These are phyloP conservation scores for Prunus mume DNA, from an alignment of 306 rosid genomes.

Conservation along the genomic window DNA sequence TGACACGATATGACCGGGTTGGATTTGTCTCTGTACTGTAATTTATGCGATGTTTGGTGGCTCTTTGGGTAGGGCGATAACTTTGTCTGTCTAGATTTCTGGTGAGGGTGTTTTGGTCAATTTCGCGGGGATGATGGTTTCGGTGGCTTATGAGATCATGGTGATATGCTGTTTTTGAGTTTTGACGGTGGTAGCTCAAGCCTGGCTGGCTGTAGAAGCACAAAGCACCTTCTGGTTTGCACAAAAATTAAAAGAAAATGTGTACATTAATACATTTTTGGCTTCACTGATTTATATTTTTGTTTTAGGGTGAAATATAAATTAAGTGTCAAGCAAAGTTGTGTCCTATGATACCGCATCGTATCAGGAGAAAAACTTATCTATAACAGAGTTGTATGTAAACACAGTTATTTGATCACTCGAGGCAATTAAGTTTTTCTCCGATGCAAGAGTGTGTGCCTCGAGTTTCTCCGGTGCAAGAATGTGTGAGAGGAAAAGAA, in stretches of 20 bases:
- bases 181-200: slow-evolving; percentile 13
- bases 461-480: too few species aligned
- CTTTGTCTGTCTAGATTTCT: slow-evolving; percentile 4
- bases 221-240: not conserved
- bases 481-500: not conserved
- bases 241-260: not conserved
- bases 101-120: slow-evolving; percentile 35
- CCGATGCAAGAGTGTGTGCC: not conserved
- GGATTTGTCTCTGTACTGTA: slow-evolving; percentile 31
- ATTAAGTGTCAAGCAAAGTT: too few species aligned
- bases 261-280: not conserved
- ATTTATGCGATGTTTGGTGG: slow-evolving; percentile 37
- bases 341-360: not conserved
- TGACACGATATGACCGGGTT: slow-evolving; percentile 7
- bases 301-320: not conserved
- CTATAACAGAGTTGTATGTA: too few species aligned
- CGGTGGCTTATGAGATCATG: not conserved
- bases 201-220: not conserved
- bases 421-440: too few species aligned
- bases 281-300: not conserved
- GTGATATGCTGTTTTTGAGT: not conserved
- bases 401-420: too few species aligned
- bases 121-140: not conserved
- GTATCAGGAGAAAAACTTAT: too few species aligned
- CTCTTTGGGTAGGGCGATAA: not conserved